Evolutionary conservation across 805 yeast genomes (phyloP), one percentile per base, ranked within the genome.

Genomic region (Pichia scutulata): DNA sequence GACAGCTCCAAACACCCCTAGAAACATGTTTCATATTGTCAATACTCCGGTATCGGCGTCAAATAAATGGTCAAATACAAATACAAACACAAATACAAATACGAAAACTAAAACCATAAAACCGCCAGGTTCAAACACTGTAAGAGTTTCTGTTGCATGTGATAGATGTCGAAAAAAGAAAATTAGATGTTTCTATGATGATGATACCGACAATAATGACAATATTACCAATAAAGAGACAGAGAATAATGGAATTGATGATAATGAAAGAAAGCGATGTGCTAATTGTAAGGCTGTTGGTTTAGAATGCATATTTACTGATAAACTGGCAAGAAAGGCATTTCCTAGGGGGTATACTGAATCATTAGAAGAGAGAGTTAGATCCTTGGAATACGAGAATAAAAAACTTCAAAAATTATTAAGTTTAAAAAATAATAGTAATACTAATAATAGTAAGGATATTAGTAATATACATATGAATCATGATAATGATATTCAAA

Each of bases 291-390:
- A 80, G 13, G 75, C 81, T 7, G 93, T 87, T 4, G 97, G 96
- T 3, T 76, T 89, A 51, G 92, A 87, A 55, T 89, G 97, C 66
- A 84, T 84, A 50, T 85, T 88, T n/a, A 82, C 90, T 18, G 96
- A 89, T 62, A 84, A 84, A 57, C 71, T 89, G n/a, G 78, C 90
- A 0, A 75, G 97, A 51, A 73, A 90, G 55, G 92, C 96, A 0
- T 89, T 84, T 60, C 97, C 97, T 0, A 75, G 95, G 62, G 97
- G 97, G 0, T 89, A 89, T 60, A 89, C 97, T 0, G 97, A 89
- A 67, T 82, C 89, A 2, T 66, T 89, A 48, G 97, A 89, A 63
- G 95, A 88, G 60, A 72, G 96, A 46, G 82, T 89, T n/a, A 72
- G 96, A 46, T 93, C 85, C 61, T 72, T 90, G 22, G 96, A 89